These are phyloP conservation scores for Amanita rubescens DNA, from an alignment of 768 basidiomycete genomes.

Conservation along the genomic window DNA sequence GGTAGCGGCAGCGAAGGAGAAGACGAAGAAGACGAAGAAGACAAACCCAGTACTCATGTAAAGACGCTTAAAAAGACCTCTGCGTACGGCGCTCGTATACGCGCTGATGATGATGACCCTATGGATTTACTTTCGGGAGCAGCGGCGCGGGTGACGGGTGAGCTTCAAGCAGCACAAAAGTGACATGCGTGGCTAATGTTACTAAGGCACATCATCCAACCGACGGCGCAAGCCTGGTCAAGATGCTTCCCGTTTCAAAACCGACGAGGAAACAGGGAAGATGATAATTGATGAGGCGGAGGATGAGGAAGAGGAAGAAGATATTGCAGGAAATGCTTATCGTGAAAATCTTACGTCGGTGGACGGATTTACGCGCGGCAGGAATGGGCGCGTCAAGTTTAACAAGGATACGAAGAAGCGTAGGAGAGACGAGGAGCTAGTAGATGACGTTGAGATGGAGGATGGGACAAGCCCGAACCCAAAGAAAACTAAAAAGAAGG, in stretches of 20 bases:
- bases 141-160: constrained; percentile 62
- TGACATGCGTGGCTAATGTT: background rate
- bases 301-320: constrained; percentile 37
- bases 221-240: constrained; percentile 75
- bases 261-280: constrained; percentile 74
- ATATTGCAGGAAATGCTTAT: constrained; percentile 74
- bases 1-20: constrained; percentile 91
- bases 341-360: constrained; percentile 74
- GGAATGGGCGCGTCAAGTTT: constrained; percentile 84
- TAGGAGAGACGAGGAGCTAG: constrained; percentile 47
- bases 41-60: constrained; percentile 26
- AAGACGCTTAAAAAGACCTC: constrained; percentile 26
- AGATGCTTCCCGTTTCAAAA: constrained; percentile 82
- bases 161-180: constrained; percentile 19
- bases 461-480: constrained; percentile 45
- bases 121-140: constrained; percentile 90
- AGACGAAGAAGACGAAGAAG: constrained; percentile 57
- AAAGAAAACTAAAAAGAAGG: constrained; percentile 50
- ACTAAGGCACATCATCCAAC: constrained; percentile 34
- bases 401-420: constrained; percentile 97
- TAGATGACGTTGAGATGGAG: constrained; percentile 71
- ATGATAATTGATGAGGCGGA: constrained; percentile 66
- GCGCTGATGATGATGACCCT: constrained; percentile 86
- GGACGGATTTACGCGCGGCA: constrained; percentile 85
- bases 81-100: constrained; percentile 52